Conservation (phyloP, 2,329 filamentous ascomycete species). For the Penicillium concentricum region DNA sequence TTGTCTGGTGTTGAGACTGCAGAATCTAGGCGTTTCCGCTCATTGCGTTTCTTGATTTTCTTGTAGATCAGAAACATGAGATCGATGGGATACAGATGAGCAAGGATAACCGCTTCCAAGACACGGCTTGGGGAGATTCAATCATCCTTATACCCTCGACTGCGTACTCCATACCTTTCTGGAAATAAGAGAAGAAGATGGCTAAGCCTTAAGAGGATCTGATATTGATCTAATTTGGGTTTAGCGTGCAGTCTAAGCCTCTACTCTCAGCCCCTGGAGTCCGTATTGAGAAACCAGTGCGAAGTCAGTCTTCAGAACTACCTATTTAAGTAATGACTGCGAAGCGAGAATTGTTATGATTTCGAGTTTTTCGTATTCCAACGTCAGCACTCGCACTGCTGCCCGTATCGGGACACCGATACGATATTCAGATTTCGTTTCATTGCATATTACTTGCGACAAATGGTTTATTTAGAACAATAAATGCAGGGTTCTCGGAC, state of each 20-base stretch:
- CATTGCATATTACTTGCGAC: background rate
- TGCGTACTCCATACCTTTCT: no score
- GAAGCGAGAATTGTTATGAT: background rate
- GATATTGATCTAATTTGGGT: background rate
- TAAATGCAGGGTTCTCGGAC: background rate
- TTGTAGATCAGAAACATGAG: background rate
- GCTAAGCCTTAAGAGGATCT: background rate
- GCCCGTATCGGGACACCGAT: background rate
- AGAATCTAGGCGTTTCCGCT: background rate
- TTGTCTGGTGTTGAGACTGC: background rate
- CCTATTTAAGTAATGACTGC: background rate
- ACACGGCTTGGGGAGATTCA: background rate
- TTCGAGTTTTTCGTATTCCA: background rate
- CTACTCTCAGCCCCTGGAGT: background rate
- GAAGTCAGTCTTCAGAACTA: background rate
- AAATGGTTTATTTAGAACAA: background rate
- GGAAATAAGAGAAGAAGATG: background rate
- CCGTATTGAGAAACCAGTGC: background rate
- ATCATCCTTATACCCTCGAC: background rate
- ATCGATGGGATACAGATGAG: background rate
- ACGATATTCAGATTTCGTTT: background rate
- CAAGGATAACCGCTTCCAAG: background rate
- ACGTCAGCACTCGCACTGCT: background rate
- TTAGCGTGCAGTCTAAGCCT: background rate
- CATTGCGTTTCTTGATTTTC: background rate